phyloP scores from a whole-genome alignment of 257 asterid species.

The Capsicum pubescens region DNA sequence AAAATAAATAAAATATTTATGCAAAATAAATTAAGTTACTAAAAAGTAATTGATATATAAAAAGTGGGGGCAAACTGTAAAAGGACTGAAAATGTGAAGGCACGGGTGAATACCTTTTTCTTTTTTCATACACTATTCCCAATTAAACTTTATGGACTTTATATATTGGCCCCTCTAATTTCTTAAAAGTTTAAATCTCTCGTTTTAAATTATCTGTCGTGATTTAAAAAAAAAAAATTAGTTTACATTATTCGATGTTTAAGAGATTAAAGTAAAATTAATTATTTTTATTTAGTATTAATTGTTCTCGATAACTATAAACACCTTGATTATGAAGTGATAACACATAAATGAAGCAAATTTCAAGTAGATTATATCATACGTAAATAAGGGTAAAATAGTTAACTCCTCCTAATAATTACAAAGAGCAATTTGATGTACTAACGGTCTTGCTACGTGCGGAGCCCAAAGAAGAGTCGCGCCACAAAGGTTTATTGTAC shows the following conservation, averaged over 20 bases:
- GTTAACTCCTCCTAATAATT: too few species aligned
- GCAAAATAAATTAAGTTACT: background rate
- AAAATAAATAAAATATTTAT: background rate
- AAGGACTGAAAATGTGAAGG: background rate
- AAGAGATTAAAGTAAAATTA: too few species aligned
- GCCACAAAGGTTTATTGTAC: too few species aligned
- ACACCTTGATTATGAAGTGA: too few species aligned
- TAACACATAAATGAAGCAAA: background rate
- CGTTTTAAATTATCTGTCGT: background rate
- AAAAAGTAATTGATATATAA: conserved; percentile 12
- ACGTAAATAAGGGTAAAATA: background rate
- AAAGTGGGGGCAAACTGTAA: conserved; percentile 27
- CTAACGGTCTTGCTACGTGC: too few species aligned
- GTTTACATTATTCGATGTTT: background rate
- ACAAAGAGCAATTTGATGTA: too few species aligned
- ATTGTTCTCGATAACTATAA: background rate
- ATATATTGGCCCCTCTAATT: background rate
- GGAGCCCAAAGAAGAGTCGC: too few species aligned
- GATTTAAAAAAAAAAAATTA: background rate
- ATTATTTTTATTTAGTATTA: too few species aligned
- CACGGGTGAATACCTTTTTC: conserved; percentile 37
- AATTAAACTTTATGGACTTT: conserved; percentile 35
- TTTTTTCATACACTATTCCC: conserved; percentile 27
- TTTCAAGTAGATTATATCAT: background rate
- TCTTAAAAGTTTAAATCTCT: fast-evolving